Conservation (phyloP, 192 early-diverging fungal species). For the Geosiphon pyriformis region DNA sequence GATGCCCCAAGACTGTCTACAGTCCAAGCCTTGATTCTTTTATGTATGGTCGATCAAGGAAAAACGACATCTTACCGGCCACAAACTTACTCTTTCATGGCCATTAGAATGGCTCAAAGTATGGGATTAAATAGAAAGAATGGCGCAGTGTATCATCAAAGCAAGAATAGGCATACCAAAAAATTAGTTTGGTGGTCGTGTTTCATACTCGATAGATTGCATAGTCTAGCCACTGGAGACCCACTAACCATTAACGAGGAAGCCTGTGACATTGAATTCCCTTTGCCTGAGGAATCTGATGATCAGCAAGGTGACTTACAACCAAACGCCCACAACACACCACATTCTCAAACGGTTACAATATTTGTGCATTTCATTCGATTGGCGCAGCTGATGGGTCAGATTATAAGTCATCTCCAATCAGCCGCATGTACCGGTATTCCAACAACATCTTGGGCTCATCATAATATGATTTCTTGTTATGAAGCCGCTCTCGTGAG, state of each 20-base stretch:
- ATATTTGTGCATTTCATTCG: constrained; percentile 44
- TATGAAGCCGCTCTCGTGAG: constrained; percentile 31
- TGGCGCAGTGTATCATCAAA: not conserved
- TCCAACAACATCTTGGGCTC: constrained; percentile 27
- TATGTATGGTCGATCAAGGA: constrained; percentile 37
- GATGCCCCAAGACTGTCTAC: constrained; percentile 39
- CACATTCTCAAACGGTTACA: constrained; percentile 6
- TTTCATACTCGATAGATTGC: constrained; percentile 10
- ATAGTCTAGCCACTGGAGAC: constrained; percentile 42
- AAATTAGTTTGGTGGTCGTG: constrained; percentile 24
- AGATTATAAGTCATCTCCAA: constrained; percentile 43
- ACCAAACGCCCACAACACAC: not conserved
- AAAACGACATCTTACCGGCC: constrained; percentile 33
- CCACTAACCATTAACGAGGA: constrained; percentile 40
- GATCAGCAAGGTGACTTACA: not conserved
- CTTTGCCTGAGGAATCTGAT: constrained; percentile 19
- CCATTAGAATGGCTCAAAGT: constrained; percentile 41
- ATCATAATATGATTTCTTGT: constrained; percentile 33
- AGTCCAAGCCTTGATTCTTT: constrained; percentile 35
- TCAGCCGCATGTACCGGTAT: not conserved
- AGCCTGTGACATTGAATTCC: constrained; percentile 22
- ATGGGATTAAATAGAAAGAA: constrained; percentile 34
- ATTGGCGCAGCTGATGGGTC: constrained; percentile 41
- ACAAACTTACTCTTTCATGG: constrained; percentile 38
- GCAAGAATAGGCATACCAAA: constrained; percentile 17